A percentile compares a stretch with the other conserved stretches of the same genome.
Conservation (phyloP, 2,329 filamentous ascomycete genomes). For the Coleophoma crateriformis region DNA sequence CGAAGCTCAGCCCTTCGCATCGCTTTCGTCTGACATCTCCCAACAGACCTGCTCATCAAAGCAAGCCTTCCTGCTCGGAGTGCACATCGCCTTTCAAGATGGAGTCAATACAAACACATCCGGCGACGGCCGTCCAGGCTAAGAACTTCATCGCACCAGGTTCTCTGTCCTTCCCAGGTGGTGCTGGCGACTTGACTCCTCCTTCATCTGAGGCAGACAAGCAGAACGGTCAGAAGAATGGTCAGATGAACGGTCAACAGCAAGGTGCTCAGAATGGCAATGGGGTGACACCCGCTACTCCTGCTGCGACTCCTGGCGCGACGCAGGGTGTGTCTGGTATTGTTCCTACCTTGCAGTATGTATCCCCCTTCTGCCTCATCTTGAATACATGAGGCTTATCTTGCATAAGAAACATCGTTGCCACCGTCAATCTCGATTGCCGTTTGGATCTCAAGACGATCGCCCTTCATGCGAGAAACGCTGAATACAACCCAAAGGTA, state of each 20-base stretch:
- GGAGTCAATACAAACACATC: constrained; percentile 89
- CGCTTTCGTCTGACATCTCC: constrained; percentile 19
- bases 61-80: constrained; percentile 21
- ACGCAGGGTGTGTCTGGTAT: constrained; percentile 79
- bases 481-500: constrained; percentile 98
- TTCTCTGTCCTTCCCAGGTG: constrained; percentile 87
- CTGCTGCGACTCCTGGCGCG: constrained; percentile 84
- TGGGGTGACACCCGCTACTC: constrained; percentile 83
- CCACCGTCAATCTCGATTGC: constrained; percentile 96
- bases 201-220: constrained; percentile 68
- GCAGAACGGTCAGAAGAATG: constrained; percentile 42
- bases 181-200: constrained; percentile 75
- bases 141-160: constrained; percentile 92
- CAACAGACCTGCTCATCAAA: constrained; percentile 20
- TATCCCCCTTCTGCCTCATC: constrained; percentile 44
- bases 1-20: constrained; percentile 3
- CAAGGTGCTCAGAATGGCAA: constrained; percentile 58
- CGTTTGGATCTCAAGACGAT: constrained; percentile 98
- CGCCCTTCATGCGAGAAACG: constrained; percentile 94
- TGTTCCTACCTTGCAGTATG: constrained; percentile 94
- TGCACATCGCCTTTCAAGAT: constrained; percentile 40
- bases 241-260: constrained; percentile 44
- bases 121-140: constrained; percentile 84
- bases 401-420: constrained; percentile 87
- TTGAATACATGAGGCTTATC: constrained; percentile 44